Evolutionary conservation across 306 rosid species (phyloP).

Genomic region (Coriaria nepalensis): DNA sequence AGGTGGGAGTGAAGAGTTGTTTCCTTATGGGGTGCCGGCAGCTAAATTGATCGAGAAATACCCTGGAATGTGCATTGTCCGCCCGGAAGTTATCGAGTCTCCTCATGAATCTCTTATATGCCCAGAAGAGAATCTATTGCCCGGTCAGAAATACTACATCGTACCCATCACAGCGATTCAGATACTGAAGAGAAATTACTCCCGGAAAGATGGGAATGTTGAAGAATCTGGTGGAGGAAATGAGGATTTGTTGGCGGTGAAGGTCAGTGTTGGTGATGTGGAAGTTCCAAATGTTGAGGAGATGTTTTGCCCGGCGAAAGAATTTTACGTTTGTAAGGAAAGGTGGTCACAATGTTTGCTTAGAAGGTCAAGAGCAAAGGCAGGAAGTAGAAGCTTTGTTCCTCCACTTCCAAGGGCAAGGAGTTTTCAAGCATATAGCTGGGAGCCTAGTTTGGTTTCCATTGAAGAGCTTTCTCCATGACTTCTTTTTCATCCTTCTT

Average conservation of each 20-base stretch:
- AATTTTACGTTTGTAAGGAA: conserved; percentile 14
- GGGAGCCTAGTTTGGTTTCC: conserved; percentile 60
- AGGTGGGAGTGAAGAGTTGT: conserved; percentile 49
- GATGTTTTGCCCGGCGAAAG: conserved; percentile 25
- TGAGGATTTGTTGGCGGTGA: conserved; percentile 13
- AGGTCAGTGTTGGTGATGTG: conserved; percentile 15
- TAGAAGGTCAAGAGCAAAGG: conserved; percentile 9
- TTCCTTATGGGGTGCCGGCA: conserved; percentile 36
- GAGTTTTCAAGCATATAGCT: conserved; percentile 18
- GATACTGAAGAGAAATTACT: conserved; percentile 22
- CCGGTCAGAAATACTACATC: conserved; percentile 54
- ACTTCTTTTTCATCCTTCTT: conserved; percentile 11
- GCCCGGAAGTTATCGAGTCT: conserved; percentile 48
- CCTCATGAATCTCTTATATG: conserved; percentile 48
- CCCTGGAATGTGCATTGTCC: conserved; percentile 52
- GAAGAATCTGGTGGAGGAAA: conserved; percentile 2
- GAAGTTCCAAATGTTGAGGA: conserved; percentile 13
- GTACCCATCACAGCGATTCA: conserved; percentile 27
- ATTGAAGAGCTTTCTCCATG: conserved; percentile 61
- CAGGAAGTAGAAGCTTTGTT: conserved; percentile 30
- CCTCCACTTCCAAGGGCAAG: conserved; percentile 52
- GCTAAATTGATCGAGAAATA: conserved; percentile 39
- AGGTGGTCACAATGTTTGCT: too few relatives aligned
- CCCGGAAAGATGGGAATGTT: neutral
- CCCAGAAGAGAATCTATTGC: conserved; percentile 34